Conservation (phyloP, 2,329 filamentous ascomycete species). For the Cadophora sp. region DNA sequence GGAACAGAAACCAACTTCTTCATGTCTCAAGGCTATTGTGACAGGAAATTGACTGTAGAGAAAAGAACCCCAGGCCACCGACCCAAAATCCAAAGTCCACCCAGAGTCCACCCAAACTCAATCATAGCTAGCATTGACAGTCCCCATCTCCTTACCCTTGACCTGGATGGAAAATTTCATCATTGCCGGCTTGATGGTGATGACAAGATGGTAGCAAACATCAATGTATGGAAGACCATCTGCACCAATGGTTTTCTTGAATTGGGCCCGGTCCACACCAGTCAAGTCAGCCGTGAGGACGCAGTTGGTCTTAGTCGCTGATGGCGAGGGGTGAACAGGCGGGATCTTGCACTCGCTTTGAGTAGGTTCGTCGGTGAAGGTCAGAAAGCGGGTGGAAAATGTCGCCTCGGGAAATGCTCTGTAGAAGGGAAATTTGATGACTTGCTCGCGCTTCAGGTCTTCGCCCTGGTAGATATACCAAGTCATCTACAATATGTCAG, state of each 20-base stretch:
- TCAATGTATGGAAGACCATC: constrained; percentile 24
- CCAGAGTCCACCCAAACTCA: neutral
- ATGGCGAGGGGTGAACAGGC: constrained; percentile 15
- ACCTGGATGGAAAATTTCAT: constrained; percentile 27
- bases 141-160: constrained; percentile 25
- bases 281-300: constrained; percentile 24
- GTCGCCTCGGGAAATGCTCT: constrained; percentile 14
- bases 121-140: constrained; percentile 19
- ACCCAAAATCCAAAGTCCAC: neutral
- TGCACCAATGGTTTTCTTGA: constrained; percentile 17
- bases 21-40: too few species aligned
- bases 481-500: constrained; percentile 27
- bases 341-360: constrained; percentile 21
- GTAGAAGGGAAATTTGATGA: constrained; percentile 32
- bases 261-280: constrained; percentile 19
- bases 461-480: constrained; percentile 39
- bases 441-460: constrained; percentile 26
- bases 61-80: neutral
- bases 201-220: constrained; percentile 25
- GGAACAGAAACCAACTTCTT: too few species aligned
- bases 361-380: constrained; percentile 30
- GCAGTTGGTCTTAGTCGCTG: constrained; percentile 15
- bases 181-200: constrained; percentile 25
- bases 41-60: neutral
- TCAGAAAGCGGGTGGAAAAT: constrained; percentile 15